These are phyloP conservation scores for Calonectria hongkongensis DNA, from an alignment of 2,329 filamentous ascomycete genomes.

Conservation along the genomic window DNA sequence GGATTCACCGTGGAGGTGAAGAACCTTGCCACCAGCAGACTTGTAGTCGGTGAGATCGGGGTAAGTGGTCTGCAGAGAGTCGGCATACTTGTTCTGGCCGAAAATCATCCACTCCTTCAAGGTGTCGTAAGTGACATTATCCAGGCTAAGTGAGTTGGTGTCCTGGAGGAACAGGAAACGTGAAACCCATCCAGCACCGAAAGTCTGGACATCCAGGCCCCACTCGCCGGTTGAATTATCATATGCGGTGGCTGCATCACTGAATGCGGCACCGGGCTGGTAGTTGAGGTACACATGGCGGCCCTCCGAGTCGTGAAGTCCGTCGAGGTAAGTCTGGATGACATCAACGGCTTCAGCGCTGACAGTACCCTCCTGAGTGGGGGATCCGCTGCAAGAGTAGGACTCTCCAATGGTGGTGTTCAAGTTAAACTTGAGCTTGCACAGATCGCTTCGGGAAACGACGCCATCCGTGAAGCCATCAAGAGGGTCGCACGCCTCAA, in stretches of 20 bases:
- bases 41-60: constrained; percentile 72
- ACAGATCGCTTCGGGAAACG: constrained; percentile 40
- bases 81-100: constrained; percentile 68
- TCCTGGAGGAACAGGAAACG: constrained; percentile 62
- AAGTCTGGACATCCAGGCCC: constrained; percentile 55
- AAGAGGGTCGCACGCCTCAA: constrained; percentile 34
- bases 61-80: constrained; percentile 72
- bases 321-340: constrained; percentile 58
- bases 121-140: constrained; percentile 71
- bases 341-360: constrained; percentile 58
- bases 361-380: constrained; percentile 59
- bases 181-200: constrained; percentile 61
- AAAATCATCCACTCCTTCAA: constrained; percentile 70
- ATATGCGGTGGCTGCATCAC: constrained; percentile 59
- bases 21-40: constrained; percentile 70
- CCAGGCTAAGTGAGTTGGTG: constrained; percentile 61
- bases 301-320: constrained; percentile 60
- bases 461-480: constrained; percentile 36
- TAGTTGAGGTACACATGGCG: constrained; percentile 60
- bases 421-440: constrained; percentile 57
- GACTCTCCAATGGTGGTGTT: constrained; percentile 56
- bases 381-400: constrained; percentile 57
- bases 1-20: constrained; percentile 75
- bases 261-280: constrained; percentile 57
- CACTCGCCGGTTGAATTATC: constrained; percentile 56